Evolutionary conservation across 305 asterid species (phyloP).

Genomic region (Fraxinus xanthoxyloides): DNA sequence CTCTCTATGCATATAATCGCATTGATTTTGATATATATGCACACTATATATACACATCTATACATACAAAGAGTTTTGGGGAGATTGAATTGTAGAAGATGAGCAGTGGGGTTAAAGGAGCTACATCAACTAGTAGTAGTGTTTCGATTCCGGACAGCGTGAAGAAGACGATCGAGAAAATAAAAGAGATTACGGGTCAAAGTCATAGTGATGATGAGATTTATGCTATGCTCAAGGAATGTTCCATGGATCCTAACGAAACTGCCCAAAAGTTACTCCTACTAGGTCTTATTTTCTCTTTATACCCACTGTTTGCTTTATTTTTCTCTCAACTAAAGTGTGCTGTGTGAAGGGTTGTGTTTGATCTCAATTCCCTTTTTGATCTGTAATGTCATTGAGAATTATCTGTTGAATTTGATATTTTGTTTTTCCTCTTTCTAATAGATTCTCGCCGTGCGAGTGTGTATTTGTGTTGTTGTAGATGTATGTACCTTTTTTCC

Average conservation of each 20-base stretch:
- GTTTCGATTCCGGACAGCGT: slow-evolving; percentile 64
- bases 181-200: slow-evolving; percentile 79
- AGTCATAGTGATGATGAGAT: slow-evolving; percentile 88
- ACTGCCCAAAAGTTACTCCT: slow-evolving; percentile 76
- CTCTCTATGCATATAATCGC: background rate
- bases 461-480: background rate
- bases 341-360: background rate
- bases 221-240: slow-evolving; percentile 87
- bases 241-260: slow-evolving; percentile 97
- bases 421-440: slow-evolving; percentile 6
- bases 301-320: background rate
- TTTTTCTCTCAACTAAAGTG: background rate
- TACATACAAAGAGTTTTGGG: background rate
- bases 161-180: slow-evolving; percentile 71
- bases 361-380: slow-evolving; percentile 39
- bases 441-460: background rate
- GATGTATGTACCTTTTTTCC: background rate
- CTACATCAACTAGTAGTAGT: slow-evolving; percentile 46
- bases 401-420: slow-evolving; percentile 26
- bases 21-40: background rate
- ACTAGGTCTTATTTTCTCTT: slow-evolving; percentile 46
- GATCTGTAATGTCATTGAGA: slow-evolving; percentile 27
- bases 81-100: slow-evolving; percentile 34
- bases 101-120: slow-evolving; percentile 67
- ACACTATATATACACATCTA: background rate